Evolutionary conservation across 257 asterid genomes (phyloP).

Genomic region (Thymus mandschuricus): DNA sequence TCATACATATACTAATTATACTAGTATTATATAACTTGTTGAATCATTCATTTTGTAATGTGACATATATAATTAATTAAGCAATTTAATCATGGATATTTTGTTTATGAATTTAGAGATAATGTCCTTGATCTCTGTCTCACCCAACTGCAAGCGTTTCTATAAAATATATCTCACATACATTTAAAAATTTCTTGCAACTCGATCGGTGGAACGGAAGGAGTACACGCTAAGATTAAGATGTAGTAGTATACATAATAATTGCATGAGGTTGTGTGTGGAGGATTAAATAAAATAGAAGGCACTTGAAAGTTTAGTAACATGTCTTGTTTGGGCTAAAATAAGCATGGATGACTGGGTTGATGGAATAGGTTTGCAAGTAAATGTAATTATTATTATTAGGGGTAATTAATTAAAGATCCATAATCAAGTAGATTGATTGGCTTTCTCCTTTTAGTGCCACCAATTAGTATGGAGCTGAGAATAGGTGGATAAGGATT

Average conservation of each 20-base stretch:
- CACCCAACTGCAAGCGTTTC: too few relatives aligned
- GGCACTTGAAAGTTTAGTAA: slow-evolving; percentile 39
- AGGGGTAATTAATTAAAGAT: slow-evolving; percentile 34
- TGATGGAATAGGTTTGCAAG: slow-evolving; percentile 33
- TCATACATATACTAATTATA: neutral
- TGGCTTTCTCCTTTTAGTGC: slow-evolving; percentile 37
- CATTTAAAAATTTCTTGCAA: too few relatives aligned
- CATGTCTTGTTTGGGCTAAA: slow-evolving; percentile 58
- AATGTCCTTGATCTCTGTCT: too few relatives aligned
- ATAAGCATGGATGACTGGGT: slow-evolving; percentile 17
- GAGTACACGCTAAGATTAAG: neutral
- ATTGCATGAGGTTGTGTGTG: slow-evolving; percentile 4
- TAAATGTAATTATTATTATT: slow-evolving; percentile 45
- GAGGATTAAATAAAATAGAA: slow-evolving; percentile 32
- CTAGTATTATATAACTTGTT: too few relatives aligned
- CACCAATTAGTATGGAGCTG: slow-evolving; percentile 32
- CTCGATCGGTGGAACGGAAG: too few relatives aligned
- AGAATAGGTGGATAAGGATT: slow-evolving; percentile 22
- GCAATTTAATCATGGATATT: too few relatives aligned
- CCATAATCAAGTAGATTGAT: slow-evolving; percentile 31
- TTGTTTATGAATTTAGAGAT: too few relatives aligned
- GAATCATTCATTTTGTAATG: too few relatives aligned
- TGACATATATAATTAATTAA: too few relatives aligned
- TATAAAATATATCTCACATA: too few relatives aligned
- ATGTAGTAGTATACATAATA: too few relatives aligned